A percentile compares a stretch with the other conserved stretches of the same genome.
Conservation (phyloP, 2,329 filamentous ascomycete species). For the Venturia carpophila region DNA sequence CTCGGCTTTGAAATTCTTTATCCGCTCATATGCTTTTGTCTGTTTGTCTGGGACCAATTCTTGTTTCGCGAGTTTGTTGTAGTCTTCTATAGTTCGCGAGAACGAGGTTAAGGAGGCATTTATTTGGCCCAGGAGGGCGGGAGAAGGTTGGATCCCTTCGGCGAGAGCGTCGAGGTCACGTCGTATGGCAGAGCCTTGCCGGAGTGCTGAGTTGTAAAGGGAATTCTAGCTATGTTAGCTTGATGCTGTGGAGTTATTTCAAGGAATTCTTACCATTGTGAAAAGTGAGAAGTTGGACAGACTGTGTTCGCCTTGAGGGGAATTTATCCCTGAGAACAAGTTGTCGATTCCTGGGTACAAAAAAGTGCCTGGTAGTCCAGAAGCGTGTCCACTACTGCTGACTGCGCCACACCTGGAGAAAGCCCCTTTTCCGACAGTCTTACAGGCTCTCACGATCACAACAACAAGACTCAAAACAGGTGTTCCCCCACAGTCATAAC, state of each 20-base stretch:
- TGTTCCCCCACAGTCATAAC: too few relatives aligned
- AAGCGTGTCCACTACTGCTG: slow-evolving; percentile 5
- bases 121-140: slow-evolving; percentile 63
- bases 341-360: not conserved
- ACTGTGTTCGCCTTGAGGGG: not conserved
- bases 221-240: slow-evolving; percentile 52
- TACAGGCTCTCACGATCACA: too few relatives aligned
- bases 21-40: slow-evolving; percentile 77
- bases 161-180: slow-evolving; percentile 66
- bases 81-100: slow-evolving; percentile 85
- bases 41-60: slow-evolving; percentile 89
- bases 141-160: slow-evolving; percentile 49
- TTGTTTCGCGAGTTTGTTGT: slow-evolving; percentile 73
- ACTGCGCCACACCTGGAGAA: not conserved
- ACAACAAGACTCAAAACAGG: too few relatives aligned
- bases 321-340: not conserved
- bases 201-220: slow-evolving; percentile 76
- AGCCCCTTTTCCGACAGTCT: not conserved
- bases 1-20: slow-evolving; percentile 78
- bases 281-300: not conserved
- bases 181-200: slow-evolving; percentile 73
- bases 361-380: slow-evolving; percentile 3
- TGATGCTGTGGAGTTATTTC: not conserved
- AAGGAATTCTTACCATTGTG: not conserved
- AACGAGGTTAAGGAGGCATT: slow-evolving; percentile 75